Conservation (phyloP, 1,284 basidiomycete genomes). For the Ganoderma leucocontextum region DNA sequence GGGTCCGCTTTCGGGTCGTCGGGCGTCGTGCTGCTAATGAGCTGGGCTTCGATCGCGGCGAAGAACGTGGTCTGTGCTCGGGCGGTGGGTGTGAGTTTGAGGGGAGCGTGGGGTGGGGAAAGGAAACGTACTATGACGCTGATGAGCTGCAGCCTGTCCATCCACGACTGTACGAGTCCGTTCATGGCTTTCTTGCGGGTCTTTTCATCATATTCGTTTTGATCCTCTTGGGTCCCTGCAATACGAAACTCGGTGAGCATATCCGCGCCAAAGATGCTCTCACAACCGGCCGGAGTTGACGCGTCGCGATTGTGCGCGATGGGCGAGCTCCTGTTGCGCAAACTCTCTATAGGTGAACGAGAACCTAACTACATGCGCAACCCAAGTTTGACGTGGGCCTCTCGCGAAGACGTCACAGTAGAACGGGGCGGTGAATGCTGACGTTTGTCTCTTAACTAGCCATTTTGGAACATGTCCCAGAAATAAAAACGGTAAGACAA, state of each 20-base stretch:
- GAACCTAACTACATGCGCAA: too few relatives aligned
- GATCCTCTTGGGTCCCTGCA: constrained; percentile 56
- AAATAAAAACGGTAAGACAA: too few relatives aligned
- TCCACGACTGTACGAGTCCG: constrained; percentile 64
- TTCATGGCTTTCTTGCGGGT: constrained; percentile 53
- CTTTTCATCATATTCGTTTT: constrained; percentile 55
- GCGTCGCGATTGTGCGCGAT: too few relatives aligned
- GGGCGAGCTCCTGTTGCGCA: too few relatives aligned
- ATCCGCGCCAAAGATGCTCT: too few relatives aligned
- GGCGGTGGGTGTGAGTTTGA: background rate
- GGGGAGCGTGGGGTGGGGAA: constrained; percentile 3
- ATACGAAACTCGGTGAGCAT: background rate
- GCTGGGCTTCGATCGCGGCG: constrained; percentile 62
- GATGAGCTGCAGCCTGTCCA: constrained; percentile 66
- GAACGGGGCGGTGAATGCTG: too few relatives aligned
- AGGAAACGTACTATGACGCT: constrained; percentile 58
- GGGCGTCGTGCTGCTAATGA: constrained; percentile 54
- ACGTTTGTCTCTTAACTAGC: too few relatives aligned
- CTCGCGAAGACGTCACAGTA: too few relatives aligned
- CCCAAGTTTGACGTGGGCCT: too few relatives aligned
- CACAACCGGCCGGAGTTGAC: too few relatives aligned
- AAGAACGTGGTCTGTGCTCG: constrained; percentile 65
- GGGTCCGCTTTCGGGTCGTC: constrained; percentile 26
- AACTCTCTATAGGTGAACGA: too few relatives aligned
- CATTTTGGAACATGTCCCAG: too few relatives aligned